Conservation (phyloP, 2,329 filamentous ascomycete genomes). For the Beauveria scarabaeidicola region DNA sequence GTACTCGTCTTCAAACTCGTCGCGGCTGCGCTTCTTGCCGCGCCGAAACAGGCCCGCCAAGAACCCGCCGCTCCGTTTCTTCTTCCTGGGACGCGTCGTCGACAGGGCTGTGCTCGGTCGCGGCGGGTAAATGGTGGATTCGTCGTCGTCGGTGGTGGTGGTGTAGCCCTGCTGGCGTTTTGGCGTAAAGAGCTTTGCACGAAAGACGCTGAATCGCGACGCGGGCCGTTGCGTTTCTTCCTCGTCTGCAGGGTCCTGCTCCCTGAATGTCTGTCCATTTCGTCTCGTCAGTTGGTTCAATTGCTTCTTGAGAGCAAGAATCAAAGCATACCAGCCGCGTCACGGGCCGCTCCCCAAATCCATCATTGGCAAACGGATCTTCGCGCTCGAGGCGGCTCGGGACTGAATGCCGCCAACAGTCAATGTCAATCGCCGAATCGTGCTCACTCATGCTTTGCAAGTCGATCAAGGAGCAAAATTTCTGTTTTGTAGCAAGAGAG, state of each 20-base stretch:
- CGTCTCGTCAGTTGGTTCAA: neutral
- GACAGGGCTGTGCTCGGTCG: conserved; percentile 1
- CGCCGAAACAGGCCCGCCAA: neutral
- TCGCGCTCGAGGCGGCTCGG: conserved; percentile 27
- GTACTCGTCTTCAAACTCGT: neutral
- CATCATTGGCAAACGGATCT: conserved; percentile 28
- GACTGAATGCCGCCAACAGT: conserved; percentile 27
- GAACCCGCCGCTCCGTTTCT: neutral
- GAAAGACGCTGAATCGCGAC: neutral
- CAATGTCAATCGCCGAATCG: conserved; percentile 16
- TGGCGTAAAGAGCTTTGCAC: neutral
- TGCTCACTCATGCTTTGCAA: neutral
- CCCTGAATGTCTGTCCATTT: conserved; percentile 18
- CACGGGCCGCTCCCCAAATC: conserved; percentile 22
- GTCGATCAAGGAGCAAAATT: neutral
- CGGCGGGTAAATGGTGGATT: conserved; percentile 20
- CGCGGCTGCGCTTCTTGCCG: conserved; percentile 3
- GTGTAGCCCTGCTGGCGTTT: neutral
- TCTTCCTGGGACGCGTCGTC: neutral
- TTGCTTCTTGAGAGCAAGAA: no score
- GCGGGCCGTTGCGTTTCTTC: neutral
- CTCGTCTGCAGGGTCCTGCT: conserved; percentile 8
- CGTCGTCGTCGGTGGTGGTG: neutral
- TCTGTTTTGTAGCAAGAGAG: neutral
- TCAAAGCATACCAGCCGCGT: conserved; percentile 22